Base-by-base conservation (phyloP, 176 grass and related monocot species). In the Oryza brachyantha region DNA sequence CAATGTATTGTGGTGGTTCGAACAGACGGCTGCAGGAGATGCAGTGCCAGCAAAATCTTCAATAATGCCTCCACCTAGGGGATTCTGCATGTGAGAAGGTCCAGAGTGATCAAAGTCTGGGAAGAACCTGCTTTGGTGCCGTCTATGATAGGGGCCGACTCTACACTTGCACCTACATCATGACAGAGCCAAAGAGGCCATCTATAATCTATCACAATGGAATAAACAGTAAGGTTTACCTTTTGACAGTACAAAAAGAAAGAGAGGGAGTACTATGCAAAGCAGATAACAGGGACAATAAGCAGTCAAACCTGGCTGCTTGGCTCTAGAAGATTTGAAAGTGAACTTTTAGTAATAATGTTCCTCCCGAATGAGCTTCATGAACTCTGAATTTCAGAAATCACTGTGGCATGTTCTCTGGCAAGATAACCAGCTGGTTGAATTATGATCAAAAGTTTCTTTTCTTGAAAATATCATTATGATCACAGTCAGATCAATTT, bases 31-130 rank as follows among this genome's bases (percentile, higher is more conserved):
- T 32, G 62, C 28, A 40, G 31, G 19, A 8, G 21, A 32, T 12
- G 59, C 39, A 3, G 74, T 26, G 27, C 52, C 69, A 26, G 40
- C 68, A 41, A 26, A 79, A 39, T 41, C 75, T 0, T 19, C 75
- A 79, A 88, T 88, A 69, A 62, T 68, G 52, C 70, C 63, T 79
- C 75, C 68, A 78, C 61, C 38, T 38, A 21, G 9, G 67, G 59
- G 60, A 83, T 83, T 65, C 74, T 19, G 60, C 68, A 87, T 61
- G 17, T 40, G 74, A 42, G 77, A 75, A 76, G 22, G 29, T 60
- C 9, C 5, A 14, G 10, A 63, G 61, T 38, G 5, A 46, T 36
- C 43, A 68, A 26, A 71, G 14, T 43, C 37, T 69, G 79, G n/a
- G 43, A 7, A 50, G 43, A 6, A 59, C 26, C 29, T 68, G 28